These are phyloP conservation scores for Juglanconis juglandina DNA, from an alignment of 2,329 filamentous ascomycete species.

Conservation along the genomic window DNA sequence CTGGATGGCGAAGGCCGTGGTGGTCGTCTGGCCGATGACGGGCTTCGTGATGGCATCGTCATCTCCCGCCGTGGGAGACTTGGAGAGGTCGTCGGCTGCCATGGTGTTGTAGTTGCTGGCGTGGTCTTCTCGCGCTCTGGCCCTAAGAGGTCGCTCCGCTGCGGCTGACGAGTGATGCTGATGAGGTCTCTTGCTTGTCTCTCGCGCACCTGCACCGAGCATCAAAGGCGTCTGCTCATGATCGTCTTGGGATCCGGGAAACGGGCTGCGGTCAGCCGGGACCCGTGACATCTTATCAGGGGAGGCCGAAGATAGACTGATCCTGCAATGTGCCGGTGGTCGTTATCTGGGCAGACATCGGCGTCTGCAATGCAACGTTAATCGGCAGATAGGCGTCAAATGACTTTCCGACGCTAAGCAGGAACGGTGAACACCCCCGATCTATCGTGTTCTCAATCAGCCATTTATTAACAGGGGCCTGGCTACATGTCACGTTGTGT, in stretches of 20 bases:
- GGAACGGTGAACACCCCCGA: no score
- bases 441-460: no score
- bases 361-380: neutral
- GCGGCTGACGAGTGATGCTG: neutral
- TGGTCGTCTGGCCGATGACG: conserved; percentile 10
- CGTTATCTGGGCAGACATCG: neutral
- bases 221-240: neutral
- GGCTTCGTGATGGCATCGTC: conserved; percentile 9
- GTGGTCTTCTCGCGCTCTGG: neutral
- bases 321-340: neutral
- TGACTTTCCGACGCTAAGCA: no score
- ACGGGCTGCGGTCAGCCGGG: neutral
- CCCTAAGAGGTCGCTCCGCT: neutral
- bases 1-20: conserved; percentile 29
- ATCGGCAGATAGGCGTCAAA: neutral
- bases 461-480: no score
- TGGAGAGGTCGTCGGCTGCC: conserved; percentile 8
- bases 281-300: neutral
- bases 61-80: conserved; percentile 3
- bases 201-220: neutral
- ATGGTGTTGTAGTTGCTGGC: neutral
- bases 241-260: neutral
- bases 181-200: neutral
- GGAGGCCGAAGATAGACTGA: neutral
- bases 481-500: no score